These are phyloP conservation scores for Malus hybrid DNA, from an alignment of 331 rosid genomes.

Conservation along the genomic window DNA sequence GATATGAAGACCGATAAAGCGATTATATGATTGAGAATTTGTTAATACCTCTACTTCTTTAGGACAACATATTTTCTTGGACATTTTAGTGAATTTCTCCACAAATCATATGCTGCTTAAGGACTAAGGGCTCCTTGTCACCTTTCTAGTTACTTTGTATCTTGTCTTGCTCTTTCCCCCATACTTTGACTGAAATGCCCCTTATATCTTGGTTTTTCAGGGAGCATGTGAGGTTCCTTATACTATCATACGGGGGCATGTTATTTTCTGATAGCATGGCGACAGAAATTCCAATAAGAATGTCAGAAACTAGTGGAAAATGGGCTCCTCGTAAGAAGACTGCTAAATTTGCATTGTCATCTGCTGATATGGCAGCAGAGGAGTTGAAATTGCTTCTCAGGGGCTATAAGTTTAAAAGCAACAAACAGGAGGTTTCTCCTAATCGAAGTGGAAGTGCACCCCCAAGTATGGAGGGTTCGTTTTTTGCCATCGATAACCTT, in stretches of 20 bases:
- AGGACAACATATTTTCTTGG: background rate
- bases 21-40: background rate
- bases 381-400: conserved; percentile 43
- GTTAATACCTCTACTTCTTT: background rate
- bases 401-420: conserved; percentile 32
- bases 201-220: conserved; percentile 13
- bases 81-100: background rate
- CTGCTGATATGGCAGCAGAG: conserved; percentile 36
- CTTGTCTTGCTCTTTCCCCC: background rate
- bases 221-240: conserved; percentile 17
- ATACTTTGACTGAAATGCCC: background rate
- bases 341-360: conserved; percentile 16
- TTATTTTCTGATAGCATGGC: conserved; percentile 38
- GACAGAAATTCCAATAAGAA: conserved; percentile 65
- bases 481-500: conserved; percentile 38
- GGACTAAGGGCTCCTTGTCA: background rate
- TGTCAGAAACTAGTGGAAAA: conserved; percentile 62
- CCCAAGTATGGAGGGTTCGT: conserved; percentile 63
- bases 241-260: conserved; percentile 9
- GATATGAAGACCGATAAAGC: background rate
- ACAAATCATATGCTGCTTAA: background rate
- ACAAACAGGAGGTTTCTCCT: conserved; percentile 35
- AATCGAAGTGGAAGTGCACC: conserved; percentile 70
- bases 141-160: background rate
- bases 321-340: conserved; percentile 50